These are phyloP conservation scores for Mycosphaerella arachidis DNA, from an alignment of 2,329 filamentous ascomycete species.

Conservation along the genomic window DNA sequence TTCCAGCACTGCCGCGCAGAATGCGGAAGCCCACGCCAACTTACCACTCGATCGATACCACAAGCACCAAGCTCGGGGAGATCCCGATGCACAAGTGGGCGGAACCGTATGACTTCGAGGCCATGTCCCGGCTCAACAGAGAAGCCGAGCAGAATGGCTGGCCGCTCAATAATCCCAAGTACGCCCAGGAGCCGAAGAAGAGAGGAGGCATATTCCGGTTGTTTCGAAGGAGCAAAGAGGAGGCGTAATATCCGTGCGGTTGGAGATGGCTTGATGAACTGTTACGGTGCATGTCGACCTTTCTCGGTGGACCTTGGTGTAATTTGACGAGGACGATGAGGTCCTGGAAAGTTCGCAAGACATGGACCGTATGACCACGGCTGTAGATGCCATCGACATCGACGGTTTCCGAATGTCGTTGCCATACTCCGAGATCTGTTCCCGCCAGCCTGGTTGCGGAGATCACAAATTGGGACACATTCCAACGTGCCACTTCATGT, in stretches of 20 bases:
- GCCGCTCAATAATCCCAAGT: constrained; percentile 16
- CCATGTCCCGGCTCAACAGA: constrained; percentile 39
- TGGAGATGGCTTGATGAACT: not conserved
- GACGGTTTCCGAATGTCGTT: not conserved
- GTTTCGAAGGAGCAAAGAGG: constrained; percentile 14
- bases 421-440: not conserved
- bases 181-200: constrained; percentile 10
- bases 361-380: not conserved
- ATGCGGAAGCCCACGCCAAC: constrained; percentile 36
- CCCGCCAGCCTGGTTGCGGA: not conserved
- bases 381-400: not conserved
- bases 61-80: constrained; percentile 47
- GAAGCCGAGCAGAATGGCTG: constrained; percentile 34
- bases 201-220: constrained; percentile 19
- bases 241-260: not conserved
- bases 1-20: constrained; percentile 22
- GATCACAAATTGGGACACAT: not conserved
- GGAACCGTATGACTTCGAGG: constrained; percentile 40
- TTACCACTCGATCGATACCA: constrained; percentile 42
- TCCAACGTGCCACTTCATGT: not conserved
- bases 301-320: not conserved
- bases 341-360: not conserved
- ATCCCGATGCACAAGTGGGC: constrained; percentile 45
- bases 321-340: not conserved
- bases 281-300: not conserved